Conservation (phyloP, 768 basidiomycete genomes). For the Nevesoporus exiguus region DNA sequence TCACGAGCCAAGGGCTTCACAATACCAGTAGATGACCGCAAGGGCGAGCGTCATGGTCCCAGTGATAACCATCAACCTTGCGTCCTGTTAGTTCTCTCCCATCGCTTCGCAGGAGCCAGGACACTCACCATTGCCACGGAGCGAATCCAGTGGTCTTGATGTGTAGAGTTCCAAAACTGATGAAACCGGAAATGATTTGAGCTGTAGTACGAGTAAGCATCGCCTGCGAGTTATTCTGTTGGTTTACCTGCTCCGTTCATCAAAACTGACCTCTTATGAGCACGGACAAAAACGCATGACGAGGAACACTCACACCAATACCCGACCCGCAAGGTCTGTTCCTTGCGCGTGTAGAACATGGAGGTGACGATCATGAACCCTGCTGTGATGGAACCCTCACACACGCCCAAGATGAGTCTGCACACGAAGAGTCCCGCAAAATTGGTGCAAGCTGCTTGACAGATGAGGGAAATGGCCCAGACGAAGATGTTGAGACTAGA, state of each 20-base stretch:
- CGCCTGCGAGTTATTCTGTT: background rate
- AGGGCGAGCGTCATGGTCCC: slow-evolving; percentile 55
- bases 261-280: slow-evolving; percentile 42
- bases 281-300: background rate
- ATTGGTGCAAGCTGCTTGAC: slow-evolving; percentile 68
- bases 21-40: slow-evolving; percentile 53
- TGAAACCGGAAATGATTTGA: slow-evolving; percentile 67
- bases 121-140: slow-evolving; percentile 67
- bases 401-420: slow-evolving; percentile 65
- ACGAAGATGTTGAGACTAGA: slow-evolving; percentile 61
- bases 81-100: background rate
- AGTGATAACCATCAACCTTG: slow-evolving; percentile 68
- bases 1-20: background rate
- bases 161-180: slow-evolving; percentile 63
- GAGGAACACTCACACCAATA: slow-evolving; percentile 64
- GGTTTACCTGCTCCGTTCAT: slow-evolving; percentile 69
- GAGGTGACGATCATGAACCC: slow-evolving; percentile 75
- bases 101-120: background rate
- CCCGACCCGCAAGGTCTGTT: slow-evolving; percentile 66
- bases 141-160: slow-evolving; percentile 54
- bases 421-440: slow-evolving; percentile 63
- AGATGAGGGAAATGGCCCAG: slow-evolving; percentile 59
- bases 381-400: slow-evolving; percentile 69
- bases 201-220: slow-evolving; percentile 37
- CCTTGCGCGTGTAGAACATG: slow-evolving; percentile 75